Percentiles rank a stretch among this genome's conserved stretches.
Conservation (phyloP, 164 flowering plant species). For the Magnolia officinalis region DNA sequence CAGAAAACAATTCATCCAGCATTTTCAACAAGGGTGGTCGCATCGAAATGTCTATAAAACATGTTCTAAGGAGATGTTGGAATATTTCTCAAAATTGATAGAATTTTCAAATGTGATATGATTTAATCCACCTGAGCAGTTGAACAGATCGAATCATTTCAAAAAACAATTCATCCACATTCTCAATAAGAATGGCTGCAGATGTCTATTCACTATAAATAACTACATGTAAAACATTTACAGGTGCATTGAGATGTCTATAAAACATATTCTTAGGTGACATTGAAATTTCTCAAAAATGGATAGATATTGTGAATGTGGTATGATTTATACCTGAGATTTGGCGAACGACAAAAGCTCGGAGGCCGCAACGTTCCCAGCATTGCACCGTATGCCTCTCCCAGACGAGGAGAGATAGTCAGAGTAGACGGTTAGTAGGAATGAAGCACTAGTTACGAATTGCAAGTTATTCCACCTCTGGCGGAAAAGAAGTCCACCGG, state of each 20-base stretch:
- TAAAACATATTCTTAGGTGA: no score
- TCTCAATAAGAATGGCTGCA: no score
- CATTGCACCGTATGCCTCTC: slow-evolving; percentile 40
- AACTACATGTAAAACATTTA: no score
- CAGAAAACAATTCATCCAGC: no score
- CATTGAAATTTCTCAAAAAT: background rate
- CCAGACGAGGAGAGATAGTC: slow-evolving; percentile 70
- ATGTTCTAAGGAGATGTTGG: background rate
- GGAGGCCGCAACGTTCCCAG: slow-evolving; percentile 46
- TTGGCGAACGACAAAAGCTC: slow-evolving; percentile 70
- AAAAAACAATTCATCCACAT: no score
- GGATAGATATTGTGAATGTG: background rate
- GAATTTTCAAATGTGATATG: background rate
- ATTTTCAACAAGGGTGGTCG: no score
- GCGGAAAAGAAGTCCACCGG: slow-evolving; percentile 80
- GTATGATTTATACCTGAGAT: slow-evolving; percentile 53
- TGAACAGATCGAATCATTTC: background rate
- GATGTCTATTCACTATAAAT: no score
- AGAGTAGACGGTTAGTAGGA: slow-evolving; percentile 74
- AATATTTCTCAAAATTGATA: background rate
- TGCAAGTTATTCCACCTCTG: slow-evolving; percentile 98
- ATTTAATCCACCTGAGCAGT: slow-evolving; percentile 78
- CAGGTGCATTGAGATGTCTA: no score
- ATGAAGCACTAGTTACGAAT: slow-evolving; percentile 88
- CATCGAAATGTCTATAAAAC: no score